A percentile compares a stretch with the other conserved stretches of the same genome.
phyloP scores from a whole-genome alignment of 352 stramenopile genomes.

The Phytophthora citrophthora region DNA sequence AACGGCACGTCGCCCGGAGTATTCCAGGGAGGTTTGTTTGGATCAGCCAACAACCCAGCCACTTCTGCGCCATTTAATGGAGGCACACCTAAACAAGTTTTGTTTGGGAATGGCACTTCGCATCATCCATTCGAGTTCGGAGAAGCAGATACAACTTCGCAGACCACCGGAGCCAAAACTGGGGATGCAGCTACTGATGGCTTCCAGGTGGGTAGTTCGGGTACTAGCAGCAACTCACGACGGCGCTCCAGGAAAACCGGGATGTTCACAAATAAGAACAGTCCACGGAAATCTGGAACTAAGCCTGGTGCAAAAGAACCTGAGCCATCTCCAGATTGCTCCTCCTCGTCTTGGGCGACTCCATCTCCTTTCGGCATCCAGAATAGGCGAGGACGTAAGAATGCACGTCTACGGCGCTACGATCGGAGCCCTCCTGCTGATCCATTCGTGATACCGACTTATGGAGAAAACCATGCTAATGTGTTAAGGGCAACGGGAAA shows the following conservation, averaged over 20 bases:
- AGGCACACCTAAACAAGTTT: conserved; percentile 16
- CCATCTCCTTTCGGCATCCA: conserved; percentile 44
- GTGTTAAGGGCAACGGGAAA: conserved; percentile 11
- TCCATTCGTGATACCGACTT: conserved; percentile 55
- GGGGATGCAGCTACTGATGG: conserved; percentile 12
- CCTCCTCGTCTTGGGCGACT: conserved; percentile 7
- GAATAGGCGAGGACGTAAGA: conserved; percentile 31
- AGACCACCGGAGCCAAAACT: neutral
- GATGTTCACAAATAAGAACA: conserved; percentile 46
- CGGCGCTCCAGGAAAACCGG: conserved; percentile 27
- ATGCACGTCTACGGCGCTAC: conserved; percentile 32
- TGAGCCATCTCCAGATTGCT: conserved; percentile 22
- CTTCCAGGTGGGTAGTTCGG: conserved; percentile 37
- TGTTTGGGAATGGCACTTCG: conserved; percentile 27
- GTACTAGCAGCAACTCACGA: conserved; percentile 21
- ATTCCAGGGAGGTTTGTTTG: conserved; percentile 10
- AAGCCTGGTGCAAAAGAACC: conserved; percentile 19
- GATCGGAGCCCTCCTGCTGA: conserved; percentile 45
- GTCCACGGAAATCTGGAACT: conserved; percentile 11
- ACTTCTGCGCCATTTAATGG: conserved; percentile 1
- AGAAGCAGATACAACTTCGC: neutral
- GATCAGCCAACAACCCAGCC: neutral
- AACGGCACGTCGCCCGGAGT: neutral
- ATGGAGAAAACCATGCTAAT: conserved; percentile 5
- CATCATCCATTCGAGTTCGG: conserved; percentile 33